Evolutionary conservation across 129 eudicot genomes (phyloP).

Genomic region (Flaveria sonorensis): DNA sequence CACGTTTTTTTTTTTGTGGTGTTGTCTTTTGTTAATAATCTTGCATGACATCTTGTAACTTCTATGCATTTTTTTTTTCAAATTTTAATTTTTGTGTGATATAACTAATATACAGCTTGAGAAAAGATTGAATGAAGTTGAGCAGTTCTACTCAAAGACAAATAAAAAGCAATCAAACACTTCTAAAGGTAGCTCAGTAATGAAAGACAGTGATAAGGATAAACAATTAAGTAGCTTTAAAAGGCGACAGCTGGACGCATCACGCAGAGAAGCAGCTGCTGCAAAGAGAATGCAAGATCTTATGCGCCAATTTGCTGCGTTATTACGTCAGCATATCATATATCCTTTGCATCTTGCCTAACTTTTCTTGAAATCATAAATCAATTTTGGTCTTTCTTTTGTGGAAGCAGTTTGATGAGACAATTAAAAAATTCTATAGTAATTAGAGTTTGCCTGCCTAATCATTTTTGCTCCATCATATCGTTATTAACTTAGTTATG

Average conservation of each 20-base stretch:
- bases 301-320: constrained; percentile 63
- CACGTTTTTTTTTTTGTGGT: not conserved
- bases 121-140: constrained; percentile 64
- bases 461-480: constrained; percentile 12
- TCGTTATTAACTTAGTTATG: constrained; percentile 2
- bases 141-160: constrained; percentile 62
- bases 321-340: constrained; percentile 63
- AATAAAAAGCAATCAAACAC: constrained; percentile 54
- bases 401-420: constrained; percentile 10
- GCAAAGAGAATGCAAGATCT: constrained; percentile 89
- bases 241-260: constrained; percentile 71
- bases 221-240: constrained; percentile 49
- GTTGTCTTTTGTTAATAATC: not conserved
- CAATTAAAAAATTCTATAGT: not conserved
- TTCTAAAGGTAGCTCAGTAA: constrained; percentile 58
- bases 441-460: not conserved
- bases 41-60: not conserved
- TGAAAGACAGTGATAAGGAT: constrained; percentile 72
- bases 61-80: not conserved
- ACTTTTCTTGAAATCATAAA: not conserved
- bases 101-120: constrained; percentile 58
- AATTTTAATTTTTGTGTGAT: constrained; percentile 21
- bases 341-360: constrained; percentile 38
- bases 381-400: not conserved
- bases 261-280: constrained; percentile 71